Percentiles rank a stretch among this genome's conserved stretches.
phyloP scores from a whole-genome alignment of 2,329 filamentous ascomycete genomes.

The Aspergillus viridinutans region DNA sequence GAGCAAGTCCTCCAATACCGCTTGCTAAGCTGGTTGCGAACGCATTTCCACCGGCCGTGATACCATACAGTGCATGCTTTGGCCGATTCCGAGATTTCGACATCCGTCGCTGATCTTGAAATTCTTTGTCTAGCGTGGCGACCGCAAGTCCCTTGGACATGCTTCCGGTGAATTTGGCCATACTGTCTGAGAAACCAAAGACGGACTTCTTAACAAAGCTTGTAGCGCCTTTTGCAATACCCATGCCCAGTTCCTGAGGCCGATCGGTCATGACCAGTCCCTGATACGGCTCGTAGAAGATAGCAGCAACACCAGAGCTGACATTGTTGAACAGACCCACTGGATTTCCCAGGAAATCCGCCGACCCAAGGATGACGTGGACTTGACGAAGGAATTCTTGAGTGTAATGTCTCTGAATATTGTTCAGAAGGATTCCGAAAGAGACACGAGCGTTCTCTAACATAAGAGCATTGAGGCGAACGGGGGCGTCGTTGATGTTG shows the following conservation, averaged over 20 bases:
- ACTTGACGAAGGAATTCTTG: slow-evolving; percentile 95
- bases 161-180: slow-evolving; percentile 95
- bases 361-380: slow-evolving; percentile 94
- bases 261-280: slow-evolving; percentile 93
- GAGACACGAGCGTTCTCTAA: slow-evolving; percentile 94
- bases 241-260: slow-evolving; percentile 89
- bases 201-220: slow-evolving; percentile 99
- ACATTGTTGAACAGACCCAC: slow-evolving; percentile 98
- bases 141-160: slow-evolving; percentile 95
- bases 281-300: slow-evolving; percentile 99
- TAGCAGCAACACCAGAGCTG: slow-evolving; percentile 92
- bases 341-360: slow-evolving; percentile 95
- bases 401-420: slow-evolving; percentile 90
- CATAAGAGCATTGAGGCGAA: slow-evolving; percentile 88
- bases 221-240: slow-evolving; percentile 92
- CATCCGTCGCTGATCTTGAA: slow-evolving; percentile 93
- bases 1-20: slow-evolving; percentile 86
- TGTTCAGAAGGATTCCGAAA: slow-evolving; percentile 74
- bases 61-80: slow-evolving; percentile 94
- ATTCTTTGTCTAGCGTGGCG: slow-evolving; percentile 95
- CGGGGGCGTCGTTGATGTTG: slow-evolving; percentile 96
- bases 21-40: slow-evolving; percentile 89
- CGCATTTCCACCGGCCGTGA: slow-evolving; percentile 91
- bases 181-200: slow-evolving; percentile 93
- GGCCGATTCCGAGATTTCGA: slow-evolving; percentile 87